Evolutionary conservation across 1,139 yeast genomes (phyloP).

Genomic region (Suhomyces coccinellae): DNA sequence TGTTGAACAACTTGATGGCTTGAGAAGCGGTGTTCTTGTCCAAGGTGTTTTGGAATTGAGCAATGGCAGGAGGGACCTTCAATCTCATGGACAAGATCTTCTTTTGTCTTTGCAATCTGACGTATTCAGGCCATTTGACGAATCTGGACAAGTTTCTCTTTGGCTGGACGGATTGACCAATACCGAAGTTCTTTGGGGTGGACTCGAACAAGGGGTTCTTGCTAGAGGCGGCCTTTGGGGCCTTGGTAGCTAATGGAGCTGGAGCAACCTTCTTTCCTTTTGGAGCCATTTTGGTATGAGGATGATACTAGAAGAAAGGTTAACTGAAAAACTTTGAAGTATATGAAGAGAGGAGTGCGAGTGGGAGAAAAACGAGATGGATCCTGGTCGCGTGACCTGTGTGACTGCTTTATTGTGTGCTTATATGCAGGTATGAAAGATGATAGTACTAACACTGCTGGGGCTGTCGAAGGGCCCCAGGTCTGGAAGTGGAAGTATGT

Average conservation of each 20-base stretch:
- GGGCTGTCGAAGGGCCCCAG: too few relatives aligned
- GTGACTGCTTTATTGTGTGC: conserved; percentile 9
- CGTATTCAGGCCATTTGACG: conserved; percentile 98
- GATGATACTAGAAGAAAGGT: conserved; percentile 10
- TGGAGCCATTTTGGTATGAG: conserved; percentile 42
- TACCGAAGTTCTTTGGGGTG: conserved; percentile 91
- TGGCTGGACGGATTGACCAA: conserved; percentile 94
- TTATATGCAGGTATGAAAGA: too few relatives aligned
- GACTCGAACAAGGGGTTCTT: conserved; percentile 73
- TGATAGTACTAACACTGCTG: background rate
- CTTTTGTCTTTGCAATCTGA: conserved; percentile 96
- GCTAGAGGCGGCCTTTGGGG: conserved; percentile 22
- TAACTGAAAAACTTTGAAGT: conserved; percentile 6
- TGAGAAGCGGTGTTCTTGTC: conserved; percentile 99
- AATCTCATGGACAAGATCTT: conserved; percentile 91
- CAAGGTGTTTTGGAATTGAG: conserved; percentile 92
- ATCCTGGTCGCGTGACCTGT: conserved; percentile 5
- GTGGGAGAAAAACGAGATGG: conserved; percentile 6
- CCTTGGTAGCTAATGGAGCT: conserved; percentile 50
- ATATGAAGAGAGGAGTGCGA: conserved; percentile 1
- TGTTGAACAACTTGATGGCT: conserved; percentile 94
- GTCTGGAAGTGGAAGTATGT: too few relatives aligned
- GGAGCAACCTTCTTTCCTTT: conserved; percentile 55
- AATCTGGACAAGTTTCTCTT: conserved; percentile 93
- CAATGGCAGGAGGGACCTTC: conserved; percentile 97